A percentile compares a stretch with the other conserved stretches of the same genome.
Evolutionary conservation across 495 filamentous ascomycete species (phyloP).

Genomic region (Evernia prunastri): DNA sequence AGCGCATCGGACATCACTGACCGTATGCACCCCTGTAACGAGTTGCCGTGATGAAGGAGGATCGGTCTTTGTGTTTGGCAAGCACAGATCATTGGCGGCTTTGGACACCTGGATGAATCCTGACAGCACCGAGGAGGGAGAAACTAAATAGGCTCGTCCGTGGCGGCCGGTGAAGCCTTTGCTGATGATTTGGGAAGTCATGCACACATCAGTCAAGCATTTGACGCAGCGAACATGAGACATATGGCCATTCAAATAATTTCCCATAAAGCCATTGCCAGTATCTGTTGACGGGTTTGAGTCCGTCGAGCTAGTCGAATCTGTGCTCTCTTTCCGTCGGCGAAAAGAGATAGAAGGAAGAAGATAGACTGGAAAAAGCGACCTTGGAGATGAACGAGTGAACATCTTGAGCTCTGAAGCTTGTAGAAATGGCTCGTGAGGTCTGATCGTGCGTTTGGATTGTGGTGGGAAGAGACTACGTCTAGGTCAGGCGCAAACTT

Average conservation of each 20-base stretch:
- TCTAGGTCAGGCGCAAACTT: background rate
- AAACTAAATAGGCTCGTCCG: slow-evolving; percentile 84
- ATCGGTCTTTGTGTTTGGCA: slow-evolving; percentile 55
- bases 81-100: slow-evolving; percentile 30
- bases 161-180: slow-evolving; percentile 94
- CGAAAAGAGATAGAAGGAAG: slow-evolving; percentile 47
- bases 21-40: slow-evolving; percentile 68
- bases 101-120: slow-evolving; percentile 32
- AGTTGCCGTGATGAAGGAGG: slow-evolving; percentile 63
- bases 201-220: slow-evolving; percentile 70
- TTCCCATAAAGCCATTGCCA: slow-evolving; percentile 22
- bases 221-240: slow-evolving; percentile 65
- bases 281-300: slow-evolving; percentile 22
- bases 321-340: slow-evolving; percentile 34
- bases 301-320: slow-evolving; percentile 21
- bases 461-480: background rate
- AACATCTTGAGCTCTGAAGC: slow-evolving; percentile 13
- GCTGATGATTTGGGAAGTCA: slow-evolving; percentile 71
- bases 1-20: slow-evolving; percentile 50
- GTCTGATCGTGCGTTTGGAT: background rate
- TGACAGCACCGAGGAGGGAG: slow-evolving; percentile 30
- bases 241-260: slow-evolving; percentile 43
- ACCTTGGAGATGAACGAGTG: slow-evolving; percentile 22
- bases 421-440: background rate
- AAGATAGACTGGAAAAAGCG: slow-evolving; percentile 48